These are phyloP conservation scores for Neocallimastix lanati DNA, from an alignment of 192 early-diverging fungal species.

Conservation along the genomic window DNA sequence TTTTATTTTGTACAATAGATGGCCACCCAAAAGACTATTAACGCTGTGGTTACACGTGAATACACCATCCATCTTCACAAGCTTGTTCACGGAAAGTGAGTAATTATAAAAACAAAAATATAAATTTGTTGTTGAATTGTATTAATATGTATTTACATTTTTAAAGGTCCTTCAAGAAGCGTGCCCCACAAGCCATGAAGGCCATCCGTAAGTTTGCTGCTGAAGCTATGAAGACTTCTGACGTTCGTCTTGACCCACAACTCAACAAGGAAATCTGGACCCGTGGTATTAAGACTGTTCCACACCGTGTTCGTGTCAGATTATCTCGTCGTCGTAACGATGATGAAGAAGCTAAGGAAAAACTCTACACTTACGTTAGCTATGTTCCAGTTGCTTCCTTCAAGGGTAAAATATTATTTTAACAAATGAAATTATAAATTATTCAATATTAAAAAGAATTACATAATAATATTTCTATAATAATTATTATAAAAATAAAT, in stretches of 20 bases:
- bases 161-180: constrained; percentile 82
- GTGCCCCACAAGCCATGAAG: constrained; percentile 89
- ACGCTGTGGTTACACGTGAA: constrained; percentile 20
- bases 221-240: constrained; percentile 85
- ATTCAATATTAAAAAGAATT: no score
- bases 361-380: constrained; percentile 90
- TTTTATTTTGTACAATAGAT: background rate
- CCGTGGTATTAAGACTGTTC: constrained; percentile 79
- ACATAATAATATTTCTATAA: no score
- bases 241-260: constrained; percentile 87
- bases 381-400: constrained; percentile 70
- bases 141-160: no score
- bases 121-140: no score
- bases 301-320: constrained; percentile 89
- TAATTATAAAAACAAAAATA: background rate
- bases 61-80: constrained; percentile 99
- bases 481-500: background rate
- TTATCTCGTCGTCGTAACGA: constrained; percentile 93
- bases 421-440: no score
- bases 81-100: constrained; percentile 58
- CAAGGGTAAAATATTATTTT: constrained; percentile 41
- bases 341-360: constrained; percentile 86
- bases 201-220: constrained; percentile 76
- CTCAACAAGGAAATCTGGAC: constrained; percentile 94
- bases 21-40: background rate